Evolutionary conservation across 2,329 filamentous ascomycete genomes (phyloP).

Genomic region (Trichoderma citrinoviride): DNA sequence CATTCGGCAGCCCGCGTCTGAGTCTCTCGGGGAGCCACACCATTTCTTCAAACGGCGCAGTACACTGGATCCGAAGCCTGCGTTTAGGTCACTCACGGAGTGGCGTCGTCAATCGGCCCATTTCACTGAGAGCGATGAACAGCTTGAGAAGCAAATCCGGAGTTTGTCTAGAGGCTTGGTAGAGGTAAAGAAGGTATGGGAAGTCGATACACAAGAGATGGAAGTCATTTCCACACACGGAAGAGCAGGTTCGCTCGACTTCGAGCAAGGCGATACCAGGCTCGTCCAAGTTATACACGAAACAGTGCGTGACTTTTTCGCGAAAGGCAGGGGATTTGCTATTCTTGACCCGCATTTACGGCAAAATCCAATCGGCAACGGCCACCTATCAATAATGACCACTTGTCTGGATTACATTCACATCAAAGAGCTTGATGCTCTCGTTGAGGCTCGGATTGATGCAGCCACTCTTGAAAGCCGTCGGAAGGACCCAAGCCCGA

Average conservation of each 20-base stretch:
- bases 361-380: background rate
- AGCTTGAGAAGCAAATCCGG: background rate
- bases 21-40: no score
- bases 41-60: no score
- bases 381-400: background rate
- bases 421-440: background rate
- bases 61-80: no score
- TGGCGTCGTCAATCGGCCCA: background rate
- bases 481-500: no score
- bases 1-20: background rate
- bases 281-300: constrained; percentile 45
- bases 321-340: constrained; percentile 34
- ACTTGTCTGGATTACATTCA: background rate
- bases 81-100: background rate
- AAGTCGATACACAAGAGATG: background rate
- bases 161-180: background rate
- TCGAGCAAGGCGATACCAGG: background rate
- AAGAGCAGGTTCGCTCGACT: background rate
- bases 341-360: background rate
- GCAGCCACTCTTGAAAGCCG: background rate
- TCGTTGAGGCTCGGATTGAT: background rate
- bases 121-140: background rate
- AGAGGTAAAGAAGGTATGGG: background rate
- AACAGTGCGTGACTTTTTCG: constrained; percentile 47
- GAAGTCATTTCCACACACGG: background rate